These are phyloP conservation scores for Clitopilus passeckerianus DNA, from an alignment of 768 basidiomycete species.

Conservation along the genomic window DNA sequence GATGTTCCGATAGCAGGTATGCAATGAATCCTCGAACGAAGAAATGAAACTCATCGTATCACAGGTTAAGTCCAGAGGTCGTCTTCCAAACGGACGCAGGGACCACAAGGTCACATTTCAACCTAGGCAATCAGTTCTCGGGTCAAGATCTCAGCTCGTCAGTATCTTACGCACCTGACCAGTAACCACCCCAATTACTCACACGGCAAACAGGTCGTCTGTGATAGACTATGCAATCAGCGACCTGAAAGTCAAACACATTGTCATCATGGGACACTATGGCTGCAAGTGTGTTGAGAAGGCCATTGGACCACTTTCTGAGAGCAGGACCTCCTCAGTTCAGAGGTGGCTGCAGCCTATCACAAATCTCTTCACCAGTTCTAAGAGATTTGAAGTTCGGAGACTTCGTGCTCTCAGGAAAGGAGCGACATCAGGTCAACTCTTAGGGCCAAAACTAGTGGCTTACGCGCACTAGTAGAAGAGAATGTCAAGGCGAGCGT, in stretches of 20 bases:
- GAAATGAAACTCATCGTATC: neutral
- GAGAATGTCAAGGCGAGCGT: conserved; percentile 46
- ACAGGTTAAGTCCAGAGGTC: neutral
- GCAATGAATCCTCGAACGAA: neutral
- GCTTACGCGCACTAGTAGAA: conserved; percentile 36
- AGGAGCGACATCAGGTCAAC: conserved; percentile 12
- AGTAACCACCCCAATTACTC: neutral
- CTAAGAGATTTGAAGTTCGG: conserved; percentile 28
- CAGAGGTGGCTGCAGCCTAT: conserved; percentile 29
- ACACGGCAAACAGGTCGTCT: conserved; percentile 18
- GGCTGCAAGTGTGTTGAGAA: conserved; percentile 28
- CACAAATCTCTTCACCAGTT: conserved; percentile 21
- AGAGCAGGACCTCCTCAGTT: conserved; percentile 15
- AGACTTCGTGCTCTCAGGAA: conserved; percentile 25
- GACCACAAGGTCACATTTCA: conserved; percentile 25
- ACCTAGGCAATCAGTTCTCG: conserved; percentile 31
- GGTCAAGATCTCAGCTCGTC: conserved; percentile 27
- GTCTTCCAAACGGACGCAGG: conserved; percentile 30
- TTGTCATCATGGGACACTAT: conserved; percentile 34
- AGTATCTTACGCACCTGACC: conserved; percentile 7
- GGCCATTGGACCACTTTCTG: conserved; percentile 20
- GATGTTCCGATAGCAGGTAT: conserved; percentile 29
- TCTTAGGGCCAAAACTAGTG: conserved; percentile 11
- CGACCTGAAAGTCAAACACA: conserved; percentile 26
- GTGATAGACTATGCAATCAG: conserved; percentile 29